Evolutionary conservation across 164 flowering plant genomes (phyloP).

Genomic region (Dillenia suffruticosa): DNA sequence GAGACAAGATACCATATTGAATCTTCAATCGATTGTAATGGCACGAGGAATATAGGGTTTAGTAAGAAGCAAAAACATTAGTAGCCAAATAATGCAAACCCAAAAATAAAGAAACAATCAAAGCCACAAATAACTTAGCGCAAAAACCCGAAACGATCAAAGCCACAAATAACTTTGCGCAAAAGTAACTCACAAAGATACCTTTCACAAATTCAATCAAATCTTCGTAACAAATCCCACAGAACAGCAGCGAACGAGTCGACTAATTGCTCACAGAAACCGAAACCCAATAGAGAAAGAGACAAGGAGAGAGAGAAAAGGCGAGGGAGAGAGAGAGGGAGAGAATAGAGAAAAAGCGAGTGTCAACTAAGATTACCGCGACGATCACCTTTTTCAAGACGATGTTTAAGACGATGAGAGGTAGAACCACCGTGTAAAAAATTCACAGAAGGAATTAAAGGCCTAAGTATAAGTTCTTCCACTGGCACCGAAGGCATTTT

Average conservation of each 20-base stretch:
- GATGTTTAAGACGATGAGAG: slow-evolving; percentile 73
- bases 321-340: neutral
- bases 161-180: no score
- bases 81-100: no score
- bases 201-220: no score
- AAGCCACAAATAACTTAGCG: no score
- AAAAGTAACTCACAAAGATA: no score
- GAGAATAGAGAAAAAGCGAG: slow-evolving; percentile 3
- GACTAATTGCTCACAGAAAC: neutral
- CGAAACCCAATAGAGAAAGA: slow-evolving; percentile 4
- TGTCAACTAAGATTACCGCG: slow-evolving; percentile 91
- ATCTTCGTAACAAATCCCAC: no score
- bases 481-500: slow-evolving; percentile 66
- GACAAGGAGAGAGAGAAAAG: neutral
- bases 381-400: slow-evolving; percentile 72
- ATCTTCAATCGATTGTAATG: no score
- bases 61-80: no score
- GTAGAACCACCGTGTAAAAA: slow-evolving; percentile 49
- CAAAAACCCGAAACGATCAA: no score
- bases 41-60: no score
- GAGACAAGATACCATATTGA: no score
- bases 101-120: no score
- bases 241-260: neutral
- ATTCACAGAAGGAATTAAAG: slow-evolving; percentile 26
- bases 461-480: slow-evolving; percentile 11